Evolutionary conservation across 345 rosid genomes (phyloP).

Genomic region (Aquilaria sinensis): DNA sequence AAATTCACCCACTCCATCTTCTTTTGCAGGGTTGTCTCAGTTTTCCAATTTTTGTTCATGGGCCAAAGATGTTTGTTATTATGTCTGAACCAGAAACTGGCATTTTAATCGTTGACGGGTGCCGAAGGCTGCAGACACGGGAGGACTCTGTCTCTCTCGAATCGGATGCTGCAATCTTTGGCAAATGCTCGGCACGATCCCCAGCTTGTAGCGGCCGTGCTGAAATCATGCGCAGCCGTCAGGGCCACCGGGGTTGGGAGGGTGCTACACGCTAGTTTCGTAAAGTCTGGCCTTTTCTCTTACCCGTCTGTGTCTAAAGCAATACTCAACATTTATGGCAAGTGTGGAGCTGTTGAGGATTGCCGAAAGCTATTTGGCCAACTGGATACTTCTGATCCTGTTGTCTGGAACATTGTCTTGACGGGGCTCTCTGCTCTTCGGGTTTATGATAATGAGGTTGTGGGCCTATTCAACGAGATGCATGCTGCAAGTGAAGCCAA

Average conservation of each 20-base stretch:
- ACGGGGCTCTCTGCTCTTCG: conserved; percentile 53
- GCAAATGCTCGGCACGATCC: conserved; percentile 30
- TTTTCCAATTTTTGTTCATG: no score
- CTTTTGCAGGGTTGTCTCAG: no score
- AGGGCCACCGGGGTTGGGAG: conserved; percentile 40
- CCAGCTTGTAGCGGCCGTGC: conserved; percentile 38
- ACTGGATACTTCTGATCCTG: conserved; percentile 46
- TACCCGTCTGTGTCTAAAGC: conserved; percentile 59
- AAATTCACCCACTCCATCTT: no score
- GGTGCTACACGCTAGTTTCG: conserved; percentile 38
- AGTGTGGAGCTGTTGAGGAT: conserved; percentile 50
- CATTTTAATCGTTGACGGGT: no score
- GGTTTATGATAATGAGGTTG: conserved; percentile 34
- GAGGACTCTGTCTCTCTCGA: conserved; percentile 26
- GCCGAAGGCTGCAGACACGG: conserved; percentile 7
- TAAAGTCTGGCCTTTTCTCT: conserved; percentile 44
- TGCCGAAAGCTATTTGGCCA: conserved; percentile 50
- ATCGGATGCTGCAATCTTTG: conserved; percentile 25
- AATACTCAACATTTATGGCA: conserved; percentile 73
- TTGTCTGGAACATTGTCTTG: conserved; percentile 73
- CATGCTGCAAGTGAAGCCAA: conserved; percentile 29
- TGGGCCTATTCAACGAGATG: conserved; percentile 50
- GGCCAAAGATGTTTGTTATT: no score
- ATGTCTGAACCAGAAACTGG: no score
- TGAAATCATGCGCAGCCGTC: conserved; percentile 56